Evolutionary conservation across 305 asterid species (phyloP), one percentile per base, ranked within the genome.

Genomic region (Fraxinus albicans): DNA sequence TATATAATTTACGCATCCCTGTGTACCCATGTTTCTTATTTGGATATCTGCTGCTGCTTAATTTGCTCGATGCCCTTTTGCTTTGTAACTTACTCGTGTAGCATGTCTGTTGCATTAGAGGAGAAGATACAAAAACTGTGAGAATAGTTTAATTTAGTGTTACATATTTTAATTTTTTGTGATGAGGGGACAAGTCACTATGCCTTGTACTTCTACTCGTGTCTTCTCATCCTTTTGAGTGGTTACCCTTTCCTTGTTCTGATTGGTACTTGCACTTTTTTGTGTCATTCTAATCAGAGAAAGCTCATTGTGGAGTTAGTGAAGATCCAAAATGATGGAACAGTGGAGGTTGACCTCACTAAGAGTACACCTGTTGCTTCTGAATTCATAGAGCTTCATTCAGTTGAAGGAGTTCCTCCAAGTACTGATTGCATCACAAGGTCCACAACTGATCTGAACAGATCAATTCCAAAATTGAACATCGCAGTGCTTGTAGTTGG

Each of bases 401-500:
- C 94, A 25, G 84, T 89, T 9, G 96, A 96, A 82, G 93, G 87
- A 75, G 60, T 86, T 75, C 86, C 88, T 73, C 83, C 90, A 73
- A 63, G 80, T 55, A 69, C 84, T 50, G 96, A 92, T 86, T 87
- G 86, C 79, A 84, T 90, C 44, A 73, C 77, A 23, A 65, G 5
- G 6, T 23, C 35, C 73, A 65, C 73, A 82, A 86, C 89, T 40
- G 95, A 89, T 89, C 86, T 78, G 88, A 87, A 89, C 81, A 94
- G 91, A 86, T 36, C 91, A 21, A 85, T 94, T 85, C 98, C 98
- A 13, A 93, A 95, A 81, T 86, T 93, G 85, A 89, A 91, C 87
- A 93, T 96, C 69, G 96, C 93, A 27, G 69, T 96, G 88, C 99
- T 96, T 88, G 95, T 96, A 19, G 98, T 96, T 81, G 99, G 99